Percentiles rank a stretch among this genome's conserved stretches.
phyloP scores from a whole-genome alignment of 208 protist genomes.

The Trypanosoma rangeli region DNA sequence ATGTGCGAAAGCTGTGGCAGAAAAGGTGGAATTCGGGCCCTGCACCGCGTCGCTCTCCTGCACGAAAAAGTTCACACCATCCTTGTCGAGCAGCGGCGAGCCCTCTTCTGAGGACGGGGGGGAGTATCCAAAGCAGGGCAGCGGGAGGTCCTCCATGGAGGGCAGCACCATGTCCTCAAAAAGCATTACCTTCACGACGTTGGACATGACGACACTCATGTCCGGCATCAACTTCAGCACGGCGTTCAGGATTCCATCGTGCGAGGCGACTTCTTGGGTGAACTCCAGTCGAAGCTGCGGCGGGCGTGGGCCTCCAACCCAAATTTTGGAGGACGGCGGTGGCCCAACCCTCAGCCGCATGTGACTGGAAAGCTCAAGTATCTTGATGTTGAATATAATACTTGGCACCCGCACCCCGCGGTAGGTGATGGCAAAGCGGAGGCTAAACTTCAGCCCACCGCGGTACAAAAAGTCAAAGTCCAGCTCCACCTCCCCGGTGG shows the following conservation, averaged over 20 bases:
- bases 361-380: conserved; percentile 75
- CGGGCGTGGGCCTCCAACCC: conserved; percentile 49
- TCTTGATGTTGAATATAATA: conserved; percentile 72
- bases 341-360: conserved; percentile 71
- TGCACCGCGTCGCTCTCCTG: background rate
- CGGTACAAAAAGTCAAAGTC: conserved; percentile 88
- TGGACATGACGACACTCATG: conserved; percentile 63
- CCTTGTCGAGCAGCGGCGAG: background rate
- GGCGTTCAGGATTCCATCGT: conserved; percentile 66
- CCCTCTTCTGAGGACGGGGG: conserved; percentile 17
- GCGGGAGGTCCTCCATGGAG: conserved; percentile 82
- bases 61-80: background rate
- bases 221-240: conserved; percentile 72
- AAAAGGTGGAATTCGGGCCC: background rate
- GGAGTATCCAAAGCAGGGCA: conserved; percentile 37
- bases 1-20: too few species aligned
- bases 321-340: conserved; percentile 77
- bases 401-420: conserved; percentile 64
- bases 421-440: conserved; percentile 70
- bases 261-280: conserved; percentile 72
- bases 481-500: conserved; percentile 71
- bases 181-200: conserved; percentile 64
- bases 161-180: conserved; percentile 88
- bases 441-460: conserved; percentile 63
- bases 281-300: conserved; percentile 78